These are phyloP conservation scores for Cynanchum wilfordii DNA, from an alignment of 257 asterid species.

Conservation along the genomic window DNA sequence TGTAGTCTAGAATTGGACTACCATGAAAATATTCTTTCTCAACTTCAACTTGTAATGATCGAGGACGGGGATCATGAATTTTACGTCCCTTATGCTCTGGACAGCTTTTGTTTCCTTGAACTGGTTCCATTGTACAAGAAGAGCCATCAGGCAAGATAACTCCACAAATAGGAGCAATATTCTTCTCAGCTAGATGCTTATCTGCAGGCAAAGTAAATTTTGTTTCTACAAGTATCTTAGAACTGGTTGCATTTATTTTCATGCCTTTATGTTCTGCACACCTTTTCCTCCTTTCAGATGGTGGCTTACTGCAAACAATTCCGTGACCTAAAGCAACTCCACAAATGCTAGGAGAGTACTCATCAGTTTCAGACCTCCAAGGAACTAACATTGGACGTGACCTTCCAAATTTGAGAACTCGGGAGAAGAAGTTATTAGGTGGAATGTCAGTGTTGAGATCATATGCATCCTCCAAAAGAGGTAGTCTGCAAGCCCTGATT, in stretches of 20 bases:
- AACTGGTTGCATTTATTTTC: conserved; percentile 50
- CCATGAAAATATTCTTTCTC: conserved; percentile 11
- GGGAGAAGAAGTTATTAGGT: conserved; percentile 26
- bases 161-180: conserved; percentile 26
- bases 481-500: conserved; percentile 39
- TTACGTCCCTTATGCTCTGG: conserved; percentile 33
- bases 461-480: conserved; percentile 28
- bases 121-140: conserved; percentile 30
- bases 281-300: conserved; percentile 68
- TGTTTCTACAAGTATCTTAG: conserved; percentile 22
- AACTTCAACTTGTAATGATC: conserved; percentile 4
- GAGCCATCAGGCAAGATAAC: conserved; percentile 26
- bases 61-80: conserved; percentile 6
- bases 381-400: conserved; percentile 32
- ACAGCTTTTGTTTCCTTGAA: conserved; percentile 32
- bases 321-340: conserved; percentile 74
- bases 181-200: neutral
- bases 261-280: conserved; percentile 84
- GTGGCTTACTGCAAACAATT: conserved; percentile 51
- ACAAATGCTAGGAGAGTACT: conserved; percentile 31
- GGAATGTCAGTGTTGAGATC: conserved; percentile 16
- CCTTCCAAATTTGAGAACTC: conserved; percentile 51
- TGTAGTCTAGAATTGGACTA: neutral
- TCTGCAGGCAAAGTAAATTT: neutral
- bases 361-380: conserved; percentile 16